Base-by-base conservation (phyloP, 176 grass and related monocot genomes). In the Puya raimondii region DNA sequence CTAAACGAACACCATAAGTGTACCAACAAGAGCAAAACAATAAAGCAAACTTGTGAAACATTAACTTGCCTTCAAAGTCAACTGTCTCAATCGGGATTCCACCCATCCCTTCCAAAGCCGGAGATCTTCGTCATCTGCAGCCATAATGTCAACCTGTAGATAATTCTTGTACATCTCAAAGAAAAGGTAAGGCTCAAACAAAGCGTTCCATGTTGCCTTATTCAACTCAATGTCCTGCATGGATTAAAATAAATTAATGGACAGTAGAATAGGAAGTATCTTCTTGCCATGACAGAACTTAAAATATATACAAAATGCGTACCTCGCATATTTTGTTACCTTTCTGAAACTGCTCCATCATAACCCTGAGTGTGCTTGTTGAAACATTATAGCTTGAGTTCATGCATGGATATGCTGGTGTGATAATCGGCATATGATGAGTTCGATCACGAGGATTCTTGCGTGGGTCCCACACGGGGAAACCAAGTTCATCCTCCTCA, bases 301-400 rank as follows among this genome's bases (percentile, higher is more conserved):
- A 16, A 9, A 22, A 21, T 7, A 10, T 18, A 61, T 2, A 50
- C 51, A 69, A 70, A 25, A 70, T 59, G 2, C 72, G 16, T 83
- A 93, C 95, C 85, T 91, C 75, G 23, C 95, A 99, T 64, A 93
- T 75, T 80, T 88, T 88, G 66, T 93, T 93, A 23, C 84, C 95
- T 80, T 81, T 82, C 72, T 90, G 53, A 54, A 99, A 93, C 66
- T 99, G 95, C 26, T 99, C 90, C 29, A 88, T 68, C 87, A 99
- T 99, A 75, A 99, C 89, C 64, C 95, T 87, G 23, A 91, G 80
- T 2, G 95, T 99, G 79, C 95, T 99, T 14, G 84, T 85, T 3
- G 87, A 93, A 54, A 99, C 95, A 88, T 94, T 99, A 75, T 99
- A 93, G 81, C 95, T 99, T 3, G 89, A 93, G 72, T 99, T 99